These are phyloP conservation scores for Dissophora globulifera DNA, from an alignment of 192 early-diverging fungal genomes.

Conservation along the genomic window DNA sequence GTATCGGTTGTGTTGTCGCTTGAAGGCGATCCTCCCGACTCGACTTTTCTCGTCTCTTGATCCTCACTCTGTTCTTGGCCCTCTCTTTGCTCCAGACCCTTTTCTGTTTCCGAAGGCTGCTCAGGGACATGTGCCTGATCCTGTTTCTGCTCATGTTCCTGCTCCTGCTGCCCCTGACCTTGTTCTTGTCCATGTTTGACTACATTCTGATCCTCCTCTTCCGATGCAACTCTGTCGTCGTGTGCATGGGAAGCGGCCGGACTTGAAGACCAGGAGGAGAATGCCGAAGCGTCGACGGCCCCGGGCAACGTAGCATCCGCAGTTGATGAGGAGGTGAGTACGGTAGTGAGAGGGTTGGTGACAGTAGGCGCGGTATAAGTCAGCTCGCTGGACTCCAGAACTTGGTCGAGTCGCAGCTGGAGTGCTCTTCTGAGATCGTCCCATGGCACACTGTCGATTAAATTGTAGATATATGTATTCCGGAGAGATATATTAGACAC, in stretches of 20 bases:
- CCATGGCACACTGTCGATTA: slow-evolving; percentile 27
- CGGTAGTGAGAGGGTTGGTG: slow-evolving; percentile 46
- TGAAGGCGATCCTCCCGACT: too few relatives aligned
- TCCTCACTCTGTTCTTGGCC: neutral
- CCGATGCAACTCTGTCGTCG: neutral
- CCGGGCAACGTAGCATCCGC: neutral
- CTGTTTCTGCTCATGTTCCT: neutral
- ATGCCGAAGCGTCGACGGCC: neutral
- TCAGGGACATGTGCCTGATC: slow-evolving; percentile 24
- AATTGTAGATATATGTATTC: neutral
- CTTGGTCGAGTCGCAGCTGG: slow-evolving; percentile 15
- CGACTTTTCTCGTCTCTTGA: neutral
- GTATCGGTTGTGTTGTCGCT: too few relatives aligned
- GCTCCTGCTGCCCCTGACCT: neutral
- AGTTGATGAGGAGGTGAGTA: slow-evolving; percentile 4
- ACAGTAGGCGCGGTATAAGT: slow-evolving; percentile 28
- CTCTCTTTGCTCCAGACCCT: neutral
- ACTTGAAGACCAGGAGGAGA: too few relatives aligned
- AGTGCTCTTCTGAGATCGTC: slow-evolving; percentile 26
- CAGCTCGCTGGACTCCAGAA: slow-evolving; percentile 21
- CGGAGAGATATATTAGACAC: neutral
- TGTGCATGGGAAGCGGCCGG: neutral
- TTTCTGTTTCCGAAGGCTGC: neutral
- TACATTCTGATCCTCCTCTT: neutral
- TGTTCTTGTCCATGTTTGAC: too few relatives aligned